These are phyloP conservation scores for Scedosporium apiospermum DNA, from an alignment of 2,329 filamentous ascomycete species.

Conservation along the genomic window DNA sequence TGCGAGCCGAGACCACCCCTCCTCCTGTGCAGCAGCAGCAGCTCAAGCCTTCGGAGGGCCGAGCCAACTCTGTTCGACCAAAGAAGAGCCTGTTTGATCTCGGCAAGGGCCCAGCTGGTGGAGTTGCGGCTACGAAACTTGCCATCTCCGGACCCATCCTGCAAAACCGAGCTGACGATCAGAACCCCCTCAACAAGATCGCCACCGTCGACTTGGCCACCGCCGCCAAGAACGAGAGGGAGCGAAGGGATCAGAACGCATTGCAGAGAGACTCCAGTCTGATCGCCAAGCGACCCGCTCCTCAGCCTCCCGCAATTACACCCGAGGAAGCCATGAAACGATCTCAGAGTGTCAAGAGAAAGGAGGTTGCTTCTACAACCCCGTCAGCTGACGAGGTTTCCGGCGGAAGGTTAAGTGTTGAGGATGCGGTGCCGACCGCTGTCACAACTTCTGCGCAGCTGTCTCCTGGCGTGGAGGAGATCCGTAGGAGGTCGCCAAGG, in stretches of 20 bases:
- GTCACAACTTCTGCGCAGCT: constrained; percentile 37
- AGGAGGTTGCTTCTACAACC: constrained; percentile 19
- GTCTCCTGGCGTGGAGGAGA: constrained; percentile 39
- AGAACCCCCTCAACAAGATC: constrained; percentile 34
- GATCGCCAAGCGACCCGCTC: constrained; percentile 25
- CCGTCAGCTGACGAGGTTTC: neutral
- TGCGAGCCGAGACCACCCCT: constrained; percentile 19
- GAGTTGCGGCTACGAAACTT: constrained; percentile 23
- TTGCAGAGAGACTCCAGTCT: constrained; percentile 20
- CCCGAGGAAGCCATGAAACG: constrained; percentile 23
- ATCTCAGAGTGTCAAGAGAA: constrained; percentile 26
- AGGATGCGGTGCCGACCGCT: constrained; percentile 16
- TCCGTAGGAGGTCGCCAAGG: constrained; percentile 43
- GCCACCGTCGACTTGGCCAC: constrained; percentile 40
- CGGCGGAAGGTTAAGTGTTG: neutral
- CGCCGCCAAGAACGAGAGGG: constrained; percentile 35
- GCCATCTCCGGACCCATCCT: constrained; percentile 42
- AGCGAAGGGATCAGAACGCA: constrained; percentile 26
- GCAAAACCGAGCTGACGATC: constrained; percentile 19
- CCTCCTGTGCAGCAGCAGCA: neutral
- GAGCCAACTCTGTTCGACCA: constrained; percentile 10
- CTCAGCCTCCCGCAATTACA: constrained; percentile 23
- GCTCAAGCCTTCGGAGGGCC: constrained; percentile 10
- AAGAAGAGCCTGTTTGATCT: constrained; percentile 11
- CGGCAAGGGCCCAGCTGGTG: neutral